Base-by-base conservation (phyloP, 805 yeast genomes). In the Metschnikowia colocasiae region DNA sequence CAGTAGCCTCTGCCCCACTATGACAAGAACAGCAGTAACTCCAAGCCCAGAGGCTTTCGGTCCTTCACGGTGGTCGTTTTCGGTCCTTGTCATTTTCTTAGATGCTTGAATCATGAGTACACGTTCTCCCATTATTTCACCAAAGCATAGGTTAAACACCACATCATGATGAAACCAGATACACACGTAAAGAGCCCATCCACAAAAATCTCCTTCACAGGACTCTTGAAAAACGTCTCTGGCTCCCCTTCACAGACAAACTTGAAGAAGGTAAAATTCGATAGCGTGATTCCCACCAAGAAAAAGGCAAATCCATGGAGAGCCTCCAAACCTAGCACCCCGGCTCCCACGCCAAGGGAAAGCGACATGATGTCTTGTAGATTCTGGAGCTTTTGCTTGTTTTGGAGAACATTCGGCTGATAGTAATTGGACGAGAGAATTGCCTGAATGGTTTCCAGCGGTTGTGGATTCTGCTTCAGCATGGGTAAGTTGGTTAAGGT, bases 71-170 rank as follows among this genome's bases (percentile, higher is more conserved):
- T n/a, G n/a, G n/a, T n/a, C n/a, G n/a, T n/a, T n/a, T n/a, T n/a
- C n/a, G n/a, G n/a, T n/a, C n/a, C n/a, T n/a, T n/a, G n/a, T n/a
- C n/a, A n/a, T n/a, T n/a, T n/a, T n/a, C n/a, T n/a, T n/a, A n/a
- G n/a, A n/a, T n/a, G n/a, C n/a, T n/a, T n/a, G n/a, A n/a, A n/a
- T n/a, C n/a, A n/a, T n/a, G n/a, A n/a, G n/a, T n/a, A n/a, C n/a
- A n/a, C n/a, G n/a, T n/a, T 8, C n/a, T 8, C 22, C 19, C 13
- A 7, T 34, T 30, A 52, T 49, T 67, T 68, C 16, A 71, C 73
- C 45, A 73, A 58, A 0, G 76, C 76, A 53, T 64, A 69, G 32
- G 70, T 71, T 59, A 73, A 61, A 55, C 77, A 73, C 77, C 77
- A 73, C 76, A 71, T 71, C 77, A 73, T 71, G 18, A 72, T 59